Base-by-base conservation (phyloP, 257 asterid species). In the Gentiana macrophylla region DNA sequence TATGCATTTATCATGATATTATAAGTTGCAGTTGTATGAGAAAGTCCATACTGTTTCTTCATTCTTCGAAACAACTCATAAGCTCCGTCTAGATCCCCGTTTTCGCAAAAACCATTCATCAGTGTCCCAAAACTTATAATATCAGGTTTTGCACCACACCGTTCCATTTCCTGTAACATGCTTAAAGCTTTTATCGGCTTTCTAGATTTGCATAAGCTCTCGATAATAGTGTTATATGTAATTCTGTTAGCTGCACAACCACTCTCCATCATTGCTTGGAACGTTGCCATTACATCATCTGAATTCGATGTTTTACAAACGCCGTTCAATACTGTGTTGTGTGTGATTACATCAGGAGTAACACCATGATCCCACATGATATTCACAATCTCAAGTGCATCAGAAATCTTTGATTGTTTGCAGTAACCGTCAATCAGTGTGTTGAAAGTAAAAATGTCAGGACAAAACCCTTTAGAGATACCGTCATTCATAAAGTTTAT, bases 341-440 rank as follows among this genome's bases (percentile, higher is more conserved):
- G 81, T 1, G 98, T 87, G 70, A 87, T 80, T 55, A 91, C 72
- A 70, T 91, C 97, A 1, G 98, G 97, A 56, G 63, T 36, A 62
- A 85, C 55, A 32, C 69, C 83, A 55, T 81, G 83, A 46, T 78
- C 88, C 90, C 86, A 78, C 95, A 91, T 84, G 46, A 66, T 66
- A 64, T 81, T 65, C 49, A 91, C 82, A 64, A 85, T 69, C 65
- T 68, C 89, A 48, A 87, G 87, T 3, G 90, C 93, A 62, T 78
- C 73, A 12, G 70, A 76, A 65, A 91, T 74, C 72, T 83, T 85
- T 55, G 72, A 81, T 75, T 83, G 86, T 63, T 91, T 91, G 75
- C 89, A 84, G 66, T 79, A 83, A 37, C 98, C 97, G 70, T 82
- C 94, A 49, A 91, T 81, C 77, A 91, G 71, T 41, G 94, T 91